phyloP scores from a whole-genome alignment of 2,329 filamentous ascomycete species.

The Colletotrichum phormii region DNA sequence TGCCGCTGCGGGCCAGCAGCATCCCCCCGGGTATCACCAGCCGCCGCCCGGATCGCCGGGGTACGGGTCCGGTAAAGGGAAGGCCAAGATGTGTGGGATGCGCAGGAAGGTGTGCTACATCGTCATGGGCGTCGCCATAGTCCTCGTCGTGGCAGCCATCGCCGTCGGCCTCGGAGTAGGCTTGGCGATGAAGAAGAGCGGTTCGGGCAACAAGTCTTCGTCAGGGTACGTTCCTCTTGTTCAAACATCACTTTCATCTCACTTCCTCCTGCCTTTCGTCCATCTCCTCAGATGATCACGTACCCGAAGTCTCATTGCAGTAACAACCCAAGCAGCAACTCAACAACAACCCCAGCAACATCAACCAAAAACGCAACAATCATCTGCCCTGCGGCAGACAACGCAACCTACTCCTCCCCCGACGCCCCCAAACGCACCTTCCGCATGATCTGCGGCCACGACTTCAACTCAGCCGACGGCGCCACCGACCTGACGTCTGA shows the following conservation, averaged over 20 bases:
- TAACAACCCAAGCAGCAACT: neutral
- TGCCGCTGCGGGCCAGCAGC: constrained; percentile 5
- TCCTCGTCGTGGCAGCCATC: constrained; percentile 39
- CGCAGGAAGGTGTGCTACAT: constrained; percentile 39
- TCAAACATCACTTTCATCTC: neutral
- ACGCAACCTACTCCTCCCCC: constrained; percentile 27
- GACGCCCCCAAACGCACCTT: constrained; percentile 25
- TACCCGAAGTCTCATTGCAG: neutral
- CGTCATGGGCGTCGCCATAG: constrained; percentile 35
- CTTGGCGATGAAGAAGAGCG: constrained; percentile 33
- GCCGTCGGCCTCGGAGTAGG: constrained; percentile 41
- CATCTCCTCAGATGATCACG: no score
- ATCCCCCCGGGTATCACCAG: constrained; percentile 20
- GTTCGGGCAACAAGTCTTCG: neutral
- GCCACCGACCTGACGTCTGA: neutral
- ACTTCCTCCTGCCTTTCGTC: no score
- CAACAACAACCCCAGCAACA: neutral
- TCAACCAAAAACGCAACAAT: constrained; percentile 30
- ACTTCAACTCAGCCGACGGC: constrained; percentile 34
- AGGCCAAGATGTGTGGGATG: constrained; percentile 38
- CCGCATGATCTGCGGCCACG: constrained; percentile 38
- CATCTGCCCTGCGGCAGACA: constrained; percentile 36
- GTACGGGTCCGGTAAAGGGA: neutral
- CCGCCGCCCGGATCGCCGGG: neutral
- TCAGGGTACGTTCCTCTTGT: constrained; percentile 6